These are phyloP conservation scores for Elongisporangium anandrum DNA, from an alignment of 352 stramenopile genomes.

Conservation along the genomic window DNA sequence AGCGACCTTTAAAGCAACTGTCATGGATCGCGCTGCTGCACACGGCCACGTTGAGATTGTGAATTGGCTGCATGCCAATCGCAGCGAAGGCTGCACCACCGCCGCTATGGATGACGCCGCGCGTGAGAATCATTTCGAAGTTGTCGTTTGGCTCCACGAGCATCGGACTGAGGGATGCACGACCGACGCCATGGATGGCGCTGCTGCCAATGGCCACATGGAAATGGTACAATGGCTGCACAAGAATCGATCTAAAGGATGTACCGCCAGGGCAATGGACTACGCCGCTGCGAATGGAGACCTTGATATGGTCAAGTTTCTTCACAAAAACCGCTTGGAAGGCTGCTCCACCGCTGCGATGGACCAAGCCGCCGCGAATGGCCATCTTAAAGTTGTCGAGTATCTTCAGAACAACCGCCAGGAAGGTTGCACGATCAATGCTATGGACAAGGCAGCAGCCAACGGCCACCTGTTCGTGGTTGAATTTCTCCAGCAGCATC, in stretches of 20 bases:
- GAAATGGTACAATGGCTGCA: slow-evolving; percentile 28
- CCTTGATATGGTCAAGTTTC: slow-evolving; percentile 24
- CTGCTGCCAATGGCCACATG: slow-evolving; percentile 22
- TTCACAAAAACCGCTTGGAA: slow-evolving; percentile 23
- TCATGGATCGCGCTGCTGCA: too few species aligned
- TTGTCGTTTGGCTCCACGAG: slow-evolving; percentile 30
- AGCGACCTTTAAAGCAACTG: too few species aligned
- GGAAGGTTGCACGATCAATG: slow-evolving; percentile 27
- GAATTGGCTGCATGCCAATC: background rate
- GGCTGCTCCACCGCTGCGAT: slow-evolving; percentile 23
- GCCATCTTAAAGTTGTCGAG: slow-evolving; percentile 24
- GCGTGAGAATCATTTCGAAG: slow-evolving; percentile 16
- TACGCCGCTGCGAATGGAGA: slow-evolving; percentile 22
- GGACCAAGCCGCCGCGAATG: slow-evolving; percentile 21
- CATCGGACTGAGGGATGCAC: slow-evolving; percentile 31
- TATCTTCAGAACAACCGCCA: slow-evolving; percentile 24
- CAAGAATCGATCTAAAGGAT: slow-evolving; percentile 18
- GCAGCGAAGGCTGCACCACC: slow-evolving; percentile 13
- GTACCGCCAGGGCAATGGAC: slow-evolving; percentile 20
- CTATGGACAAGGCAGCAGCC: slow-evolving; percentile 30
- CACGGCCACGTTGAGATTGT: slow-evolving; percentile 14
- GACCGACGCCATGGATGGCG: slow-evolving; percentile 22
- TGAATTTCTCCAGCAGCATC: too few species aligned
- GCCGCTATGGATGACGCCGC: slow-evolving; percentile 27
- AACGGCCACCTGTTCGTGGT: slow-evolving; percentile 1